Evolutionary conservation across 768 basidiomycete species (phyloP), one percentile per base, ranked within the genome.

Genomic region (Collybia nuda): DNA sequence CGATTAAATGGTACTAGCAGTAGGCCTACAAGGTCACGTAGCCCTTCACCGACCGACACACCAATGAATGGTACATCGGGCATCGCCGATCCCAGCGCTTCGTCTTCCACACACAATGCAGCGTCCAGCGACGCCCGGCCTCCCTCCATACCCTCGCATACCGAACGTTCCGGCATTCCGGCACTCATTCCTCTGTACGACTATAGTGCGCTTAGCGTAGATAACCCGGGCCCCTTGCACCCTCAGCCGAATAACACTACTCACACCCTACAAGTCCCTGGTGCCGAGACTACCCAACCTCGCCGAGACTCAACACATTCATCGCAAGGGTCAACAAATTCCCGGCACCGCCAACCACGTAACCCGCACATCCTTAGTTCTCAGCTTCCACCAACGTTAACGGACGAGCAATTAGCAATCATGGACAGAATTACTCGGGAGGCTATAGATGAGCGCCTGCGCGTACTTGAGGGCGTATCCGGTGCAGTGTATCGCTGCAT

Each of bases 381-480:
- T 40, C 69, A 69, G 44, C 63, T 81, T 24, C 82, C 83, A 18
- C 64, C 74, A 8, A 70, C 69, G 28, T 59, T 83, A 49, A 82
- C 77, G 5, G 81, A 83, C 14, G 79, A 80, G 36, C 88, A 92
- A 58, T 72, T 93, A 11, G 70, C 76, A 15, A 67, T 75, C 17
- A 69, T 93, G 67, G 89, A 93, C 55, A 69, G 59, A 22, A 62
- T 86, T 35, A 91, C 90, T 22, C 74, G 89, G 47, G 88, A 90
- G 56, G 87, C 88, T 5, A 88, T 97, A 43, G 90, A 94, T 56
- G 91, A 93, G 59, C 80, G 92, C 48, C 67, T 98, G 53, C 76
- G 83, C 38, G 78, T 92, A 35, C 69, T 98, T 32, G 86, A 93
- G 67, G 79, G 83, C 15, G 86, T 95, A 35, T 90, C 92, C 35